Evolutionary conservation across 164 flowering plant genomes (phyloP).

Genomic region (Sedum album): DNA sequence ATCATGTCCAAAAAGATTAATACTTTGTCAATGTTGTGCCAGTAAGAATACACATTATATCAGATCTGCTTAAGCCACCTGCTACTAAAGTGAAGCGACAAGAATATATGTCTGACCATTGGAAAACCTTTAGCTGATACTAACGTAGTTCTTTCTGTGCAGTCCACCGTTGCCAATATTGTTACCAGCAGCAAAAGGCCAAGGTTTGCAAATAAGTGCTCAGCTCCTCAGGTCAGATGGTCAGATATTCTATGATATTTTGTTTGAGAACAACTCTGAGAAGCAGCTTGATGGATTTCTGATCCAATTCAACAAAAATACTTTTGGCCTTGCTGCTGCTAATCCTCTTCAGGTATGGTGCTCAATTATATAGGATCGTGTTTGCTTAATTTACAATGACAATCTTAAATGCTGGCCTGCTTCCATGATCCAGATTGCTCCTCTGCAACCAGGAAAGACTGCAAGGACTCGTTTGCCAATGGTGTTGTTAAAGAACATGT

Average conservation of each 20-base stretch:
- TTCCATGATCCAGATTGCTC: conserved; percentile 54
- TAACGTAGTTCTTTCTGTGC: conserved; percentile 20
- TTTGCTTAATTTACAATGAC: not conserved
- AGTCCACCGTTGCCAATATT: conserved; percentile 86
- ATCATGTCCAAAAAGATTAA: no score
- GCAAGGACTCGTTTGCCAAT: conserved; percentile 74
- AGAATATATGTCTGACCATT: no score
- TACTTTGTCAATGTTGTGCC: no score
- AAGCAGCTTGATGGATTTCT: conserved; percentile 84
- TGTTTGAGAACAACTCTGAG: conserved; percentile 81
- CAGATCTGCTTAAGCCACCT: no score
- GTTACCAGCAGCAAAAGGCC: conserved; percentile 72
- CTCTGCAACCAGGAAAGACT: conserved; percentile 77
- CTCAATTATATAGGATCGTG: not conserved
- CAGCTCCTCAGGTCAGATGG: conserved; percentile 71
- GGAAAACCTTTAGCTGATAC: not conserved
- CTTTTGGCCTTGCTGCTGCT: conserved; percentile 92
- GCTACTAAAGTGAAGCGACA: no score
- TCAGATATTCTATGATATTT: conserved; percentile 77
- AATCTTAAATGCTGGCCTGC: not conserved
- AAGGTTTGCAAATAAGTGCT: conserved; percentile 92
- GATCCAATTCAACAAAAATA: conserved; percentile 98
- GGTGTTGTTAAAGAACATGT: conserved; percentile 73
- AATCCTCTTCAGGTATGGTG: conserved; percentile 72
- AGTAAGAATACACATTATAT: no score